These are phyloP conservation scores for Suhomyces kilbournensis DNA, from an alignment of 805 yeast species.

Conservation along the genomic window DNA sequence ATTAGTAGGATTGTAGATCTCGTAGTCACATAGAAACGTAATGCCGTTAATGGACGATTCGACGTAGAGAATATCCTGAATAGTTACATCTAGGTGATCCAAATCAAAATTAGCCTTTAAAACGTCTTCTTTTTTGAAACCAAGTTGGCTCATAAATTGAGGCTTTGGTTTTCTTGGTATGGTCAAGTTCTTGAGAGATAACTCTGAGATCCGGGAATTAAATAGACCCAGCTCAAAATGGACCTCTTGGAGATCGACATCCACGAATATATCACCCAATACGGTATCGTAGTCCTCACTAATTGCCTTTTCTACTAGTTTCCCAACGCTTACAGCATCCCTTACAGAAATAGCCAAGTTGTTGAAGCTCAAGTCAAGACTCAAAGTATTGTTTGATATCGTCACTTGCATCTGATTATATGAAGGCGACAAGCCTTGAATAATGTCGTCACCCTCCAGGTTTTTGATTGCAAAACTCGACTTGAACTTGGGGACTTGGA, in stretches of 20 bases:
- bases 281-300: neutral
- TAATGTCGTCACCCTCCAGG: neutral
- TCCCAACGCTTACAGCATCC: constrained; percentile 13
- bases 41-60: constrained; percentile 22
- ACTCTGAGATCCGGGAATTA: neutral
- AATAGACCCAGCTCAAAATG: constrained; percentile 7
- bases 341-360: constrained; percentile 10
- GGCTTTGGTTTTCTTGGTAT: neutral
- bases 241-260: constrained; percentile 13
- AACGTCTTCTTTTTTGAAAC: too few species aligned
- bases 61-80: constrained; percentile 16
- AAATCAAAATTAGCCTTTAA: neutral
- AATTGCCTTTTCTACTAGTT: constrained; percentile 8
- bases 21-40: constrained; percentile 26
- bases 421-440: constrained; percentile 10
- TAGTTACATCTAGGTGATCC: constrained; percentile 10
- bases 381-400: neutral
- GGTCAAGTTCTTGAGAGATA: constrained; percentile 6
- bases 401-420: constrained; percentile 3
- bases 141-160: neutral
- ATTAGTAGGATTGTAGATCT: constrained; percentile 32
- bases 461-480: constrained; percentile 7
- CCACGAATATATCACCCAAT: neutral
- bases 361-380: neutral
- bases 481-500: constrained; percentile 8